Conservation (phyloP, 2,329 filamentous ascomycete species). For the Lasiodiplodia sp. region DNA sequence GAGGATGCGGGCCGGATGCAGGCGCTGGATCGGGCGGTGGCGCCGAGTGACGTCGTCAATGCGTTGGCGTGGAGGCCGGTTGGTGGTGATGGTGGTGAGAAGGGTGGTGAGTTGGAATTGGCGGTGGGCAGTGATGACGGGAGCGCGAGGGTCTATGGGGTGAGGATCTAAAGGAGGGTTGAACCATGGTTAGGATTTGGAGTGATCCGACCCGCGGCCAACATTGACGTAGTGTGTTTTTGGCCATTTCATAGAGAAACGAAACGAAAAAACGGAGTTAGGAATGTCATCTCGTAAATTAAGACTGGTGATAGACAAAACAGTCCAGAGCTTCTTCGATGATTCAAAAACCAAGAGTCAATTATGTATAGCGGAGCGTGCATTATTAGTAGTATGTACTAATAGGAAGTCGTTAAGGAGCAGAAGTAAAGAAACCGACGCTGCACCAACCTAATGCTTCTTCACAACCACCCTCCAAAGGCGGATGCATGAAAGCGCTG, state of each 20-base stretch:
- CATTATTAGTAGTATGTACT: conserved; percentile 27
- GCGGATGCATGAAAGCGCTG: not conserved
- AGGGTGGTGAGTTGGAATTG: conserved; percentile 37
- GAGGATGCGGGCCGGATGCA: conserved; percentile 29
- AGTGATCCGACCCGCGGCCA: no score
- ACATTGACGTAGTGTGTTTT: no score
- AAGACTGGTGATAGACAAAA: not conserved
- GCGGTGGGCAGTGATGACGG: conserved; percentile 53
- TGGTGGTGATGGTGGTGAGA: not conserved
- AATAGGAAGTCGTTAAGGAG: conserved; percentile 4
- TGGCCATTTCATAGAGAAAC: no score
- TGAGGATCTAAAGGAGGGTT: conserved; percentile 3
- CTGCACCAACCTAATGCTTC: not conserved
- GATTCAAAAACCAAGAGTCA: not conserved
- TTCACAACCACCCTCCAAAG: not conserved
- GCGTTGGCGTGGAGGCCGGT: conserved; percentile 45
- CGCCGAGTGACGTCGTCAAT: conserved; percentile 42
- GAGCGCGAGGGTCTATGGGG: conserved; percentile 45
- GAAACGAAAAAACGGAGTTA: not conserved
- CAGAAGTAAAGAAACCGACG: conserved; percentile 9
- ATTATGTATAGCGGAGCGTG: conserved; percentile 3
- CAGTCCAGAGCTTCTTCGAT: not conserved
- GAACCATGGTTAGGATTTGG: not conserved
- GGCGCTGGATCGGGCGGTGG: conserved; percentile 33
- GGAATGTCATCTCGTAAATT: not conserved